Evolutionary conservation across 1,139 yeast genomes (phyloP).

Genomic region (Debaryomycetaceae sp.): DNA sequence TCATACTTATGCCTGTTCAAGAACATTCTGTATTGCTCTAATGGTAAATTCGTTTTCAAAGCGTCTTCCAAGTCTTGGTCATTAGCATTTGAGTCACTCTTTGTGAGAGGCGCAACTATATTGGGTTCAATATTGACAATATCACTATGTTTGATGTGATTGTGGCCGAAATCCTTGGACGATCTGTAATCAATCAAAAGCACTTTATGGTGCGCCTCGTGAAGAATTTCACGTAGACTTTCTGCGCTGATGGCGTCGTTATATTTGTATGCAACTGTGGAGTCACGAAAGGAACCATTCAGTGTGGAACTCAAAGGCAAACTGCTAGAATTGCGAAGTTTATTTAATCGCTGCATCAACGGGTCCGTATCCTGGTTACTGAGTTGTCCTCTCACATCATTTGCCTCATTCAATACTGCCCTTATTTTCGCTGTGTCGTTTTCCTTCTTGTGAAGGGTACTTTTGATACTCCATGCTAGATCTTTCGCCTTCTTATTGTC

Average conservation of each 20-base stretch:
- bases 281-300: neutral
- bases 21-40: conserved; percentile 50
- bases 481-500: conserved; percentile 15
- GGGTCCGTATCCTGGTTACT: conserved; percentile 14
- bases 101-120: conserved; percentile 1
- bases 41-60: conserved; percentile 52
- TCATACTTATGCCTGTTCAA: conserved; percentile 53
- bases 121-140: conserved; percentile 70
- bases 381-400: neutral
- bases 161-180: conserved; percentile 51
- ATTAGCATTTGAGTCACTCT: conserved; percentile 32
- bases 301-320: neutral
- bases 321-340: neutral
- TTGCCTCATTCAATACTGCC: neutral
- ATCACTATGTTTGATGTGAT: conserved; percentile 55
- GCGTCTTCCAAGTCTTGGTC: conserved; percentile 61
- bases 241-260: conserved; percentile 24
- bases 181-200: conserved; percentile 67
- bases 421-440: conserved; percentile 8
- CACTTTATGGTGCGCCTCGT: conserved; percentile 17
- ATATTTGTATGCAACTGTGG: conserved; percentile 11
- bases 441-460: conserved; percentile 19
- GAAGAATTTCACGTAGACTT: conserved; percentile 18
- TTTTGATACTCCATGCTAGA: conserved; percentile 17
- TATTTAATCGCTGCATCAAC: conserved; percentile 7